These are phyloP conservation scores for Alternaria conjuncta DNA, from an alignment of 2,329 filamentous ascomycete species.

Conservation along the genomic window DNA sequence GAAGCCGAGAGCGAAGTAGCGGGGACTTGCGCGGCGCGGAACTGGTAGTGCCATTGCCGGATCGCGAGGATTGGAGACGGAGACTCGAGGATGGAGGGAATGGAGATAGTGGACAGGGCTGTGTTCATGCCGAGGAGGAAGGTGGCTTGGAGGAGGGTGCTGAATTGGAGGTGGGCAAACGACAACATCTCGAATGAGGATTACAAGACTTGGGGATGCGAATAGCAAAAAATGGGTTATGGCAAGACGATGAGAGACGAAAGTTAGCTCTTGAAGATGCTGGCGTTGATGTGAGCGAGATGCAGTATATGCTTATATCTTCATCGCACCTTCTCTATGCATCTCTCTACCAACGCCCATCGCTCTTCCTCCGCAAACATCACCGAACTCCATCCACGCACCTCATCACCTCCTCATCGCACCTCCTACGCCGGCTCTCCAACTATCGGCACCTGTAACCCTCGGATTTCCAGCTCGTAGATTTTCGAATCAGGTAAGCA, in stretches of 20 bases:
- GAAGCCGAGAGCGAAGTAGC: not conserved
- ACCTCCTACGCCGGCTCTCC: not conserved
- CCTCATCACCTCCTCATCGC: no score
- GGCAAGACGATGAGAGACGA: no score
- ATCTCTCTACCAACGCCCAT: not conserved
- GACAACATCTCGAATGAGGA: not conserved
- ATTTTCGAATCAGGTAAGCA: not conserved
- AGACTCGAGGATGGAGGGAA: not conserved
- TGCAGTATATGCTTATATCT: not conserved
- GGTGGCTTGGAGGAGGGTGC: constrained; percentile 1
- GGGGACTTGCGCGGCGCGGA: not conserved
- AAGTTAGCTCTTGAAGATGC: not conserved
- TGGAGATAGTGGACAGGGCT: not conserved
- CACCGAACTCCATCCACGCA: not conserved
- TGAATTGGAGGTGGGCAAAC: not conserved
- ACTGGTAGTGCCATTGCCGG: constrained; percentile 2
- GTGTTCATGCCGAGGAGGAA: constrained; percentile 1
- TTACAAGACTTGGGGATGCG: not conserved
- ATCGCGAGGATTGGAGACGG: not conserved
- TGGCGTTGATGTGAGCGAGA: not conserved
- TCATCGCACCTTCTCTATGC: not conserved
- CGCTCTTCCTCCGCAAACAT: not conserved
- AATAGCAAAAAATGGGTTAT: not conserved
- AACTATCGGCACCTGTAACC: not conserved
- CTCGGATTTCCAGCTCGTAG: not conserved